Evolutionary conservation across 148 eudicot genomes (phyloP), one percentile per base, ranked within the genome.

Genomic region (Dianthus caryophyllus): DNA sequence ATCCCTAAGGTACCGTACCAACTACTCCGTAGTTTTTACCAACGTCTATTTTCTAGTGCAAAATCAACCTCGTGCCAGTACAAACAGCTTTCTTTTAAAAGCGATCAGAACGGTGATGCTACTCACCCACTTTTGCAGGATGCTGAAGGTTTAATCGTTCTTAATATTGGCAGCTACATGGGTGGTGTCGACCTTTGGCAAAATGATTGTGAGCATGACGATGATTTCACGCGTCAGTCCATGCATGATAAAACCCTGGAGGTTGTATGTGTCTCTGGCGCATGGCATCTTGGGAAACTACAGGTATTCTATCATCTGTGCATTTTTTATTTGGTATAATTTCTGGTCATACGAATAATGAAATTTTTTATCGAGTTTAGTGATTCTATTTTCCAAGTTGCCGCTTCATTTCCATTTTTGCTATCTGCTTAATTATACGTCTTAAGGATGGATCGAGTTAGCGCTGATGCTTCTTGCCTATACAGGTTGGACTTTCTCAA

Each of bases 141-240:
- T 73, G 83, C 96, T 30, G 96, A 88, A 81, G 96, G 96, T 56
- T 78, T 88, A 65, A 88, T 88, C 68, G 87, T 86, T 70, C 87
- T 86, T 2, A 88, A 88, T 65, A 88, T 88, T 57, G 82, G 85
- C 51, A 88, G 96, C 79, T 88, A 88, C 71, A 88, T 88, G 96
- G 96, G 96, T 55, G 96, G 96, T 68, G 96, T 88, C 54, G 85
- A 88, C 78, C 96, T 86, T 71, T 88, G 96, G 96, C 96, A 88
- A 79, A 88, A 84, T 73, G 91, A 86, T 33, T 70, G 75, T 64
- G 87, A 88, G 51, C 89, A 83, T 78, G 89, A 82, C 76, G 96
- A 86, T 69, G 77, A 79, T 75, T 86, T 84, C 73, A 77, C 64
- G 66, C 82, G 75, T 64, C 96, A 86, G 66, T 88, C 86, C 53